A percentile compares a stretch with the other conserved stretches of the same genome.
Conservation (phyloP, 75 land plant genomes). For the Sequoiadendron giganteum region DNA sequence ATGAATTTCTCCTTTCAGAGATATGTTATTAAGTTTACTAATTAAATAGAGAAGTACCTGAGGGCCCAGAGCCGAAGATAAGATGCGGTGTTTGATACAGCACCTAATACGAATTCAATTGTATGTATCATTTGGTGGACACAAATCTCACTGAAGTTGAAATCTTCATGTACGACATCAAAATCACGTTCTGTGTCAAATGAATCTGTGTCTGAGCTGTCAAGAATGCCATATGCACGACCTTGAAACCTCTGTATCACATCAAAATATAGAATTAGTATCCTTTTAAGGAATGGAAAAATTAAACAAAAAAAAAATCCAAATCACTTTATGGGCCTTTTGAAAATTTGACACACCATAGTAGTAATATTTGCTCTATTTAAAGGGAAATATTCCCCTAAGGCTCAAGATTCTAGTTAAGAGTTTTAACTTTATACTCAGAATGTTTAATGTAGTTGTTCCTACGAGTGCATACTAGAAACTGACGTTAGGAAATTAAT, state of each 20-base stretch:
- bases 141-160: conserved; percentile 92
- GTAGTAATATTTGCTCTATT: no score
- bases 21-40: neutral
- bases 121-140: conserved; percentile 99
- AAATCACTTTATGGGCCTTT: neutral
- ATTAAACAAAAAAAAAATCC: neutral
- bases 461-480: no score
- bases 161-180: conserved; percentile 90
- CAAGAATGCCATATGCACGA: conserved; percentile 80
- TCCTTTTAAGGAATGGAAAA: neutral
- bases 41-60: conserved; percentile 42
- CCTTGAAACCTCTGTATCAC: conserved; percentile 81
- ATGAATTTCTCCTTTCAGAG: neutral
- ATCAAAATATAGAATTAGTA: neutral
- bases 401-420: neutral
- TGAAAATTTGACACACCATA: no score
- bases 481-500: no score
- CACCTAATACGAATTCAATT: conserved; percentile 93
- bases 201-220: conserved; percentile 57
- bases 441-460: neutral
- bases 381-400: no score
- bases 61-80: conserved; percentile 99
- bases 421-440: neutral
- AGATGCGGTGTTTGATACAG: conserved; percentile 97
- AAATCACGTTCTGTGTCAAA: conserved; percentile 62